Conservation (phyloP, 2,329 filamentous ascomycete species). For the Pseudopithomyces maydicus region DNA sequence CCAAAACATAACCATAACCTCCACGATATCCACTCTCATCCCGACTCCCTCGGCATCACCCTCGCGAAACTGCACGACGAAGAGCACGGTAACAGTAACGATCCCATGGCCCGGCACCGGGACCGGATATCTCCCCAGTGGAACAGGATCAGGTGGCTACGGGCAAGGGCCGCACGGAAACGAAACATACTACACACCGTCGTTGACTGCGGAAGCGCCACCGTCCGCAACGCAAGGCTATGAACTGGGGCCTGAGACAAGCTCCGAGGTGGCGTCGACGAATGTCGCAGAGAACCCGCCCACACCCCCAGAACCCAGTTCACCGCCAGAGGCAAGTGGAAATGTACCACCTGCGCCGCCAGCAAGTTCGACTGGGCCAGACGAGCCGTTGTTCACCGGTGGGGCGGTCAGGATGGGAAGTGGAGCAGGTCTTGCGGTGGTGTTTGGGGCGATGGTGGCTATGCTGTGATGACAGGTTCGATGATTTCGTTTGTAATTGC, state of each 20-base stretch:
- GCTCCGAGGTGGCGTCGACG: neutral
- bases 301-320: neutral
- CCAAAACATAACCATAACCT: conserved; percentile 4
- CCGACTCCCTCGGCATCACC: neutral
- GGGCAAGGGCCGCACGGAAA: neutral
- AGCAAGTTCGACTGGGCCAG: neutral
- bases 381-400: conserved; percentile 4
- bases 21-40: neutral
- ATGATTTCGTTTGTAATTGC: neutral
- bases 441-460: neutral
- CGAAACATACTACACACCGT: neutral
- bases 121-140: neutral
- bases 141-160: neutral
- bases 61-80: neutral
- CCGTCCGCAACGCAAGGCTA: neutral
- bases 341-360: neutral
- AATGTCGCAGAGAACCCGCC: neutral
- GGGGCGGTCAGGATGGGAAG: neutral
- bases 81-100: neutral
- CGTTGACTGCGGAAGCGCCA: neutral
- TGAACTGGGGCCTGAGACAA: neutral
- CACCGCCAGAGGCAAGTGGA: neutral
- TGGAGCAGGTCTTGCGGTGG: neutral
- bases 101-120: conserved; percentile 1
- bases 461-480: neutral